These are phyloP conservation scores for slime mould (Dictyostelium discoideum) DNA, from an alignment of 78 protist genomes.

Conservation along the genomic window DNA sequence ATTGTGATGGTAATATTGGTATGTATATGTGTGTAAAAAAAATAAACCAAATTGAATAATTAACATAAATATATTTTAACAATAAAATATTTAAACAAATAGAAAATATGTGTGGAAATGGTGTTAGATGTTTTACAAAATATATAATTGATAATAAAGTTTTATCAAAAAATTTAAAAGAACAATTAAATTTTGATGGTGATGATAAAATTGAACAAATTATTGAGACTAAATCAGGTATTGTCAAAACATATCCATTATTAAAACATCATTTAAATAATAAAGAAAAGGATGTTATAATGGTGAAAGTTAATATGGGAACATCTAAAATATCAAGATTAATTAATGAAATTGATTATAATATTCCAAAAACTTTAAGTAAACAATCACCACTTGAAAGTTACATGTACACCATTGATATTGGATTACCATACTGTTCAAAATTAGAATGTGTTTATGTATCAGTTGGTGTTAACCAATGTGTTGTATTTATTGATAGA, in stretches of 20 bases:
- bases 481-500: slow-evolving; percentile 69
- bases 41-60: neutral
- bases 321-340: neutral
- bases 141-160: slow-evolving; percentile 50
- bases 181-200: neutral
- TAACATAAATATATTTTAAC: neutral
- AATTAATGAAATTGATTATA: neutral
- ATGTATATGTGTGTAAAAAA: neutral
- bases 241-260: slow-evolving; percentile 38
- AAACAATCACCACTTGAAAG: neutral
- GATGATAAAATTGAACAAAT: neutral
- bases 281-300: neutral
- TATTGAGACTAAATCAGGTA: slow-evolving; percentile 50
- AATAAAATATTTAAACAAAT: neutral
- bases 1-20: slow-evolving; percentile 65
- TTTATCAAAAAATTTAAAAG: neutral
- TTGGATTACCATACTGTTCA: neutral
- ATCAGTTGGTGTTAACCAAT: slow-evolving; percentile 76
- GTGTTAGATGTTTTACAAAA: slow-evolving; percentile 68
- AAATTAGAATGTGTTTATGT: slow-evolving; percentile 28
- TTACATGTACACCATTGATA: neutral
- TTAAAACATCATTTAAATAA: neutral
- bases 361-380: neutral
- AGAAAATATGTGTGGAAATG: slow-evolving; percentile 81
- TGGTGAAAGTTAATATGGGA: slow-evolving; percentile 62